A percentile compares a stretch with the other conserved stretches of the same genome.
Conservation (phyloP, 2,329 filamentous ascomycete species). For the Cytospora piceicola region DNA sequence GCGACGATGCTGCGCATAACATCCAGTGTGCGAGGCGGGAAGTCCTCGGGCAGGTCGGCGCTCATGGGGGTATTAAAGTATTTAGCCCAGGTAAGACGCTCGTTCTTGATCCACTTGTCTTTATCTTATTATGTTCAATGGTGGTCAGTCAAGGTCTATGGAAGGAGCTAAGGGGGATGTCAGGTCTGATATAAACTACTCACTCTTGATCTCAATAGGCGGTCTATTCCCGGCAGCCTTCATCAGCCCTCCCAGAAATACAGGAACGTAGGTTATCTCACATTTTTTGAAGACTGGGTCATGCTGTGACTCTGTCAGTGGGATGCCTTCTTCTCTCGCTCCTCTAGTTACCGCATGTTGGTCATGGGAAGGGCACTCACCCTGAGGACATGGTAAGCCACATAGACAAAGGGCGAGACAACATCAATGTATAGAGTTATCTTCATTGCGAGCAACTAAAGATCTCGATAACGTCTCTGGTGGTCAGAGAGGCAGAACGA, state of each 20-base stretch:
- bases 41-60: slow-evolving; percentile 38
- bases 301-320: slow-evolving; percentile 13
- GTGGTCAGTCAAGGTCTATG: no score
- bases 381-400: slow-evolving; percentile 44
- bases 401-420: slow-evolving; percentile 47
- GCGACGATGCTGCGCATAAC: slow-evolving; percentile 43
- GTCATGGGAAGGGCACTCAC: slow-evolving; percentile 36
- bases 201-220: slow-evolving; percentile 45
- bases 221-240: slow-evolving; percentile 43
- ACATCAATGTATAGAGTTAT: slow-evolving; percentile 47
- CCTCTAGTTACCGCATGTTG: no score
- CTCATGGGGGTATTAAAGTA: slow-evolving; percentile 43
- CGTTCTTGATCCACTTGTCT: slow-evolving; percentile 42
- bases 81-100: slow-evolving; percentile 43
- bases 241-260: slow-evolving; percentile 45
- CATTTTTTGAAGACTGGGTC: slow-evolving; percentile 23
- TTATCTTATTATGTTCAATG: slow-evolving; percentile 40
- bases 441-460: slow-evolving; percentile 30
- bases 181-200: slow-evolving; percentile 19
- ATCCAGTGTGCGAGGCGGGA: slow-evolving; percentile 43
- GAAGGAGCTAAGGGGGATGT: no score
- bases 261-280: slow-evolving; percentile 43
- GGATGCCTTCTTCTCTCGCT: background rate
- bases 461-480: no score
- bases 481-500: no score